Conservation (phyloP, 2,329 filamentous ascomycete genomes). For the Ceratocystis harringtonii region DNA sequence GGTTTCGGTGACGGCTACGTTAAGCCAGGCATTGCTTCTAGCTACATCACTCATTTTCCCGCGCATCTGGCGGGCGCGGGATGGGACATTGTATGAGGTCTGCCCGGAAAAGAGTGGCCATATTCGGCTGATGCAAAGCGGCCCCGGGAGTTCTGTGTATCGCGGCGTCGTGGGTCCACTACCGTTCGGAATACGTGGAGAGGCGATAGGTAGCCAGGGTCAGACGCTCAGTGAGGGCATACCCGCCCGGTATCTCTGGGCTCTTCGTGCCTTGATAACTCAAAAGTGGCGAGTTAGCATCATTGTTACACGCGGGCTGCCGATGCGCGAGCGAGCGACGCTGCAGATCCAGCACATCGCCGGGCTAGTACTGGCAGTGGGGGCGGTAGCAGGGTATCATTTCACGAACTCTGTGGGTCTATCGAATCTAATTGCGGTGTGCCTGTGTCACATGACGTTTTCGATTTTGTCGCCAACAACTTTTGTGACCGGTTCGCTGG, state of each 20-base stretch:
- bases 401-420: constrained; percentile 44
- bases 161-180: constrained; percentile 20
- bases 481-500: constrained; percentile 63
- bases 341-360: constrained; percentile 43
- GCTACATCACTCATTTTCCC: constrained; percentile 58
- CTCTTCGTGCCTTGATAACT: constrained; percentile 34
- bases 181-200: constrained; percentile 19
- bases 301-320: constrained; percentile 35
- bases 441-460: constrained; percentile 70
- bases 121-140: constrained; percentile 11
- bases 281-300: constrained; percentile 38
- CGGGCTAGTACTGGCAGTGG: constrained; percentile 39
- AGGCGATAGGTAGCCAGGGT: background rate
- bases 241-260: constrained; percentile 29
- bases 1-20: constrained; percentile 57
- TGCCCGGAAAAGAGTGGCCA: constrained; percentile 21
- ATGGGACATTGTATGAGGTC: constrained; percentile 32
- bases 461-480: constrained; percentile 79
- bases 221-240: background rate
- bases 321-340: constrained; percentile 30
- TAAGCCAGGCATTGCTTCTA: constrained; percentile 57
- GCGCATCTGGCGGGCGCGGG: constrained; percentile 41
- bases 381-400: constrained; percentile 48
- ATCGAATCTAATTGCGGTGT: constrained; percentile 75
- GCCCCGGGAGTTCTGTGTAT: constrained; percentile 18